Conservation (phyloP, 2,329 filamentous ascomycete genomes). For the Penicillium sp. region DNA sequence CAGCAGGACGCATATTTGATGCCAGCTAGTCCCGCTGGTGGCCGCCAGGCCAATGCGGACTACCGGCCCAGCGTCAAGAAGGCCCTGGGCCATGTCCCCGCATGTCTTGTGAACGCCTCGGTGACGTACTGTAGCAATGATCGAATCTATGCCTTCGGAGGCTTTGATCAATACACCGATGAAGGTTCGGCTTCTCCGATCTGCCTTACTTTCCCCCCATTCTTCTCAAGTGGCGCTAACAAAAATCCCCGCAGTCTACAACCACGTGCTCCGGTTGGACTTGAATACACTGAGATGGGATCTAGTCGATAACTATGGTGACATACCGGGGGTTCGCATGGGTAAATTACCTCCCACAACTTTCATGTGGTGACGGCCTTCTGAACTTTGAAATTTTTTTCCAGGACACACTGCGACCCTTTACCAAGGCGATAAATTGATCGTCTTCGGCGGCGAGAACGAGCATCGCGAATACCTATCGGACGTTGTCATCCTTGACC, state of each 20-base stretch:
- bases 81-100: conserved; percentile 76
- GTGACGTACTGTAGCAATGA: conserved; percentile 99
- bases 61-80: conserved; percentile 83
- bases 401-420: conserved; percentile 89
- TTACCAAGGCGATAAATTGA: conserved; percentile 89
- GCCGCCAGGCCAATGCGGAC: conserved; percentile 60
- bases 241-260: conserved; percentile 66
- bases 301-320: conserved; percentile 95
- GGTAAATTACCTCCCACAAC: conserved; percentile 52
- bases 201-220: conserved; percentile 1
- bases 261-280: conserved; percentile 89
- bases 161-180: conserved; percentile 98
- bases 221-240: conserved; percentile 5
- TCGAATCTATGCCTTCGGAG: conserved; percentile 95
- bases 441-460: conserved; percentile 97
- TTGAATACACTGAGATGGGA: conserved; percentile 88
- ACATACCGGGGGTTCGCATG: conserved; percentile 96
- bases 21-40: conserved; percentile 76
- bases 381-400: not conserved
- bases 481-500: conserved; percentile 92
- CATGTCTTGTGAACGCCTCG: conserved; percentile 94
- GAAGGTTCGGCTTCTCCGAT: conserved; percentile 56
- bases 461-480: conserved; percentile 94
- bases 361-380: conserved; percentile 20
- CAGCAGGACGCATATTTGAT: conserved; percentile 79